Conservation (phyloP, 139 green algal genomes). For the Tetradesmus lagerheimii region DNA sequence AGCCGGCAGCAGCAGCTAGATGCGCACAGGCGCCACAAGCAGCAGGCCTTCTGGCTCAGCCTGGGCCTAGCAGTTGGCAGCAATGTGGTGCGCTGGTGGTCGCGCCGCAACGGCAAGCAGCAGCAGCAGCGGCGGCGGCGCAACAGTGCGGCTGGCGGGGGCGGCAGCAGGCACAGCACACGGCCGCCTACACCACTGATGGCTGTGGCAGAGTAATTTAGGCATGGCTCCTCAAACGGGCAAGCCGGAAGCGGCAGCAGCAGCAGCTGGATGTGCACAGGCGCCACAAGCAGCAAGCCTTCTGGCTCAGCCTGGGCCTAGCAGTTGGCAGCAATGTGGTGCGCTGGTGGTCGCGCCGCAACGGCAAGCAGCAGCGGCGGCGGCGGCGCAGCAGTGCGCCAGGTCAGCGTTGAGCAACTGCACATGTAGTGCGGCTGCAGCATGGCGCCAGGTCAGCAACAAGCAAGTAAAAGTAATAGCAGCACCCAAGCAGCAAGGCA, state of each 20-base stretch:
- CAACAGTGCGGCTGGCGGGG: background rate
- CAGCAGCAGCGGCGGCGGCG: slow-evolving; percentile 23
- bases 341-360: too few relatives aligned
- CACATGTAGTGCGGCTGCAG: too few relatives aligned
- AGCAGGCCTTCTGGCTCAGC: slow-evolving; percentile 45
- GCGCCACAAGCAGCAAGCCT: background rate
- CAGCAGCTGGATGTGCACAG: too few relatives aligned
- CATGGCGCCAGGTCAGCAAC: too few relatives aligned
- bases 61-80: slow-evolving; percentile 33
- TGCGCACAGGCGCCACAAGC: slow-evolving; percentile 12
- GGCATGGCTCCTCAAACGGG: too few relatives aligned
- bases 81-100: slow-evolving; percentile 27
- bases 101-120: background rate
- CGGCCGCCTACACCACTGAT: slow-evolving; percentile 20
- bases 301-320: too few relatives aligned
- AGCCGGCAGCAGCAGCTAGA: background rate
- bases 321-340: too few relatives aligned
- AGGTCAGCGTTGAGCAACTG: too few relatives aligned
- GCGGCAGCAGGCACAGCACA: slow-evolving; percentile 36
- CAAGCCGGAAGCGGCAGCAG: background rate
- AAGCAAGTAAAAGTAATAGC: too few relatives aligned
- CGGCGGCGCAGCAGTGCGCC: background rate
- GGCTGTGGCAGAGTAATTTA: background rate
- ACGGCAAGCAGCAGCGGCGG: too few relatives aligned
- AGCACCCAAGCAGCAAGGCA: too few relatives aligned